These are phyloP conservation scores for Calocybe cyanea DNA, from an alignment of 768 basidiomycete genomes.

Conservation along the genomic window DNA sequence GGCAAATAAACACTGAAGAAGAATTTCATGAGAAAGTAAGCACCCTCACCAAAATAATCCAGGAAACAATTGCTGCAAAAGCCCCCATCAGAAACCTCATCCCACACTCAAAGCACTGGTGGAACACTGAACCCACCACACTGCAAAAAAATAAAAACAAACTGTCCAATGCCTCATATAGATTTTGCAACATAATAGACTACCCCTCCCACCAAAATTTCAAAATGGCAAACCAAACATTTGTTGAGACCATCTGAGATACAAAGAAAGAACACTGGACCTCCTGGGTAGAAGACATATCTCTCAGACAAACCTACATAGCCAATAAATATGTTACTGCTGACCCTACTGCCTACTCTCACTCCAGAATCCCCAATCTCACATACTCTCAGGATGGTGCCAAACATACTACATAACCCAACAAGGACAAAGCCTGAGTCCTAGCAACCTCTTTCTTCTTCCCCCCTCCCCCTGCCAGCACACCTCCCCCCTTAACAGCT, in stretches of 20 bases:
- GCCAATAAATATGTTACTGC: conserved; percentile 4
- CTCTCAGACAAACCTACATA: neutral
- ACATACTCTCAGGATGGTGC: neutral
- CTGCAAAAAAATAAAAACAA: neutral
- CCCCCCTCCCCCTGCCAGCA: conserved; percentile 5
- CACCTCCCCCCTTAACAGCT: conserved; percentile 1
- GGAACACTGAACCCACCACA: conserved; percentile 10
- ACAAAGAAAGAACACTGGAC: neutral
- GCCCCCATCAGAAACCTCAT: conserved; percentile 8
- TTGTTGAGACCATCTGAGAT: neutral
- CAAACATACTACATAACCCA: neutral
- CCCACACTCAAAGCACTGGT: conserved; percentile 21
- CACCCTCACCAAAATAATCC: conserved; percentile 4
- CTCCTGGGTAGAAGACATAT: conserved; percentile 5
- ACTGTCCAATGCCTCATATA: neutral
- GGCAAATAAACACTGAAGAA: neutral
- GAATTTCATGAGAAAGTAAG: conserved; percentile 3
- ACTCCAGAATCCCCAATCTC: conserved; percentile 3
- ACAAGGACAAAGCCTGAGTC: neutral
- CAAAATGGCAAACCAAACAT: neutral
- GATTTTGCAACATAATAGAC: neutral
- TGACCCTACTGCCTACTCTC: neutral
- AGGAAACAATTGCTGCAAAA: conserved; percentile 1
- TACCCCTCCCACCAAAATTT: neutral
- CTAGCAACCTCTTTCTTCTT: conserved; percentile 15